Evolutionary conservation across 768 basidiomycete species (phyloP).

Genomic region (Lentinula sp.): DNA sequence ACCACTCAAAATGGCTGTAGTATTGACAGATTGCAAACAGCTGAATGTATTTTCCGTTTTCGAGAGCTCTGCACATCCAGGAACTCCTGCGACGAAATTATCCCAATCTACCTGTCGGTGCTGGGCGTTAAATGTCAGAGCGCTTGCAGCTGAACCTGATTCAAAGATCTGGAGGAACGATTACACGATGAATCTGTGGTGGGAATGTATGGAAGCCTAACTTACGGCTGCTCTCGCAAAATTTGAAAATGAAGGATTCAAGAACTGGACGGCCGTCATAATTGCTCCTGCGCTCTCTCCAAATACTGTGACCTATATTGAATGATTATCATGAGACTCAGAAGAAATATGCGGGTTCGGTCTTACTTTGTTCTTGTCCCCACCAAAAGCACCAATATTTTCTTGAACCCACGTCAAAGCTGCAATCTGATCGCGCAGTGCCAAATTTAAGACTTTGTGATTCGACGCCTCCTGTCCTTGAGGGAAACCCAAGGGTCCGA

Average conservation of each 20-base stretch:
- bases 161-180: slow-evolving; percentile 20
- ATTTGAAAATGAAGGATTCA: slow-evolving; percentile 16
- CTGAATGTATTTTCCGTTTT: slow-evolving; percentile 25
- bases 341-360: no score
- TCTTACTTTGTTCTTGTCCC: slow-evolving; percentile 24
- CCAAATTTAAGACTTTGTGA: slow-evolving; percentile 36
- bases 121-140: slow-evolving; percentile 15
- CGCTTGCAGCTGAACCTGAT: slow-evolving; percentile 20
- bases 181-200: not conserved
- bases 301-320: slow-evolving; percentile 37
- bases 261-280: slow-evolving; percentile 32
- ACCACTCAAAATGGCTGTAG: slow-evolving; percentile 11
- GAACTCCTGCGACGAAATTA: slow-evolving; percentile 17
- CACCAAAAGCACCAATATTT: slow-evolving; percentile 47
- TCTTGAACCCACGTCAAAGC: slow-evolving; percentile 42
- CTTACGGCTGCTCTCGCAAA: slow-evolving; percentile 14
- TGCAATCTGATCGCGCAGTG: slow-evolving; percentile 37
- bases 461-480: slow-evolving; percentile 32
- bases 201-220: not conserved
- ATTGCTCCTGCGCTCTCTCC: slow-evolving; percentile 54
- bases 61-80: slow-evolving; percentile 22
- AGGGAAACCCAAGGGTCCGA: slow-evolving; percentile 44
- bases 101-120: slow-evolving; percentile 5
- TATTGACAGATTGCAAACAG: slow-evolving; percentile 9
- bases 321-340: no score